Evolutionary conservation across 306 rosid species (phyloP), one percentile per base, ranked within the genome.

Genomic region (Glycyrrhiza uralensis): DNA sequence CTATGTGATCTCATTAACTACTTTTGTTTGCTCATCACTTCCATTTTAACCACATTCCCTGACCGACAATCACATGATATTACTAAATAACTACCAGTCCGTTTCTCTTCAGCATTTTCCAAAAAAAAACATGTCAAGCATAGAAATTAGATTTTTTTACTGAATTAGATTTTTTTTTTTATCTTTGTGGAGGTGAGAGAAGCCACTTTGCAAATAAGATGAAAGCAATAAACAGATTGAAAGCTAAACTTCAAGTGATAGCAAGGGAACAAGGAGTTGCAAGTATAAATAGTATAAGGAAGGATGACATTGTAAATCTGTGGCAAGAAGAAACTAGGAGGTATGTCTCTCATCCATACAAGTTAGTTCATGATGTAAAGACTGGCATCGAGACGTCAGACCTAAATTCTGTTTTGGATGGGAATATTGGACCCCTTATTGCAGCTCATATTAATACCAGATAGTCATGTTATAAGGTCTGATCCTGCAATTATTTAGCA

Each of bases 211-310:
- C 90, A 11, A 87, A 89, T 59, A 79, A 85, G 83, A 92, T 89
- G 57, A 92, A 92, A 80, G 96, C 97, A 45, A 71, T 87, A 14
- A 89, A 89, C 71, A 86, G 97, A 72, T 64, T 92, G 79, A 84
- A 84, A 57, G 96, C 92, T 62, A 92, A 85, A 77, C 93, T 92
- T 59, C 66, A 76, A 22, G 89, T 87, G 70, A 84, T 80, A 61
- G 92, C 87, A 46, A 55, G 42, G 76, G 93, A 89, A 67, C 96
- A 89, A 80, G 86, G 86, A 56, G 87, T 87, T 81, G 54, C 65
- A 19, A 20, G 61, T 57, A 77, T 84, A 70, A 65, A 79, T 17
- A 76, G 72, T 59, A 86, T 92, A 69, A 55, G 67, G 45, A 87
- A 75, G 60, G 87, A 83, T 17, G 82, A 75, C 42, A 83, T 89